phyloP scores from a whole-genome alignment of 2,329 filamentous ascomycete genomes.

The Rasamsonia emersonii region DNA sequence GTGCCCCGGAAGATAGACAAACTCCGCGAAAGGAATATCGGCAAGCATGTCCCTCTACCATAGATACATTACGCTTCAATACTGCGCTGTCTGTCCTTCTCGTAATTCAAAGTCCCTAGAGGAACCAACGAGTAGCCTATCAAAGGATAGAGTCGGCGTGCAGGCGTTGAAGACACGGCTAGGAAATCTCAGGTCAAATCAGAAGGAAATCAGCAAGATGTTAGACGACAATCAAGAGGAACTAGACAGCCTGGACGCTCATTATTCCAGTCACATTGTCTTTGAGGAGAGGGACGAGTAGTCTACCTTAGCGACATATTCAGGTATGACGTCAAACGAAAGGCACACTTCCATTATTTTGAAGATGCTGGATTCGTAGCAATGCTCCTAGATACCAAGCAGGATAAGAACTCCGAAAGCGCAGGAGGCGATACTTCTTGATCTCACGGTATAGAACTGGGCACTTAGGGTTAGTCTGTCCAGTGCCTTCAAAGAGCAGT shows the following conservation, averaged over 20 bases:
- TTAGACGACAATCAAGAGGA: conserved; percentile 19
- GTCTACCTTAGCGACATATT: conserved; percentile 19
- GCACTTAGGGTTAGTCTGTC: conserved; percentile 34
- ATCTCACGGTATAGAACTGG: conserved; percentile 48
- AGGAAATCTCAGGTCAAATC: conserved; percentile 33
- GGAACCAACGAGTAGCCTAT: conserved; percentile 28
- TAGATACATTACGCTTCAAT: too few relatives aligned
- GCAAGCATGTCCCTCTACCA: too few relatives aligned
- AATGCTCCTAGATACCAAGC: conserved; percentile 4
- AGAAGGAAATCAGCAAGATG: conserved; percentile 29
- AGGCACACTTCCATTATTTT: conserved; percentile 15
- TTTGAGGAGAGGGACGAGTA: conserved; percentile 24
- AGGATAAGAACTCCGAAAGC: conserved; percentile 3
- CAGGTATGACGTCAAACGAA: conserved; percentile 13
- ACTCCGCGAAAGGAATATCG: too few relatives aligned
- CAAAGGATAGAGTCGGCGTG: conserved; percentile 34
- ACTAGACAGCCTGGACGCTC: conserved; percentile 26
- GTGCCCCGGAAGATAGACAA: too few relatives aligned
- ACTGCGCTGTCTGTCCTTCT: too few relatives aligned
- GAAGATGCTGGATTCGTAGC: conserved; percentile 5
- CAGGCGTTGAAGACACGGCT: conserved; percentile 31
- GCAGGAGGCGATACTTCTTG: conserved; percentile 26
- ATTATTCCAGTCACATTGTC: conserved; percentile 26
- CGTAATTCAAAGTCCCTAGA: too few relatives aligned
- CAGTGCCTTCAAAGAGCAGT: conserved; percentile 44